Conservation (phyloP, 371 early-diverging fungal species). For the Syncephalastrum sp. region DNA sequence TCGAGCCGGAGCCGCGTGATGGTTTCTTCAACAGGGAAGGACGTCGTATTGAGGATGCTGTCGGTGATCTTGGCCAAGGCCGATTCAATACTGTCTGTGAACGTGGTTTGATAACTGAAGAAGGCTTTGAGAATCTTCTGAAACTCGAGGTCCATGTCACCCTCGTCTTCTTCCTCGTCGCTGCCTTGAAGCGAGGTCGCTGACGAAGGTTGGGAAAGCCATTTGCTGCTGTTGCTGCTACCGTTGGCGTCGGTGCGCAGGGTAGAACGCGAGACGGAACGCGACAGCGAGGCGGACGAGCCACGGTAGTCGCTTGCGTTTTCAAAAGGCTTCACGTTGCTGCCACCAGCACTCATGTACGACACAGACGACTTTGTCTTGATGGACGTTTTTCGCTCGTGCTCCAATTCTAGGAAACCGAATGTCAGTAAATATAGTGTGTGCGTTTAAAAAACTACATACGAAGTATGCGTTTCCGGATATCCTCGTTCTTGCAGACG, state of each 20-base stretch:
- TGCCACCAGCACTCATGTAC: conserved; percentile 8
- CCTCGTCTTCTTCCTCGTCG: conserved; percentile 20
- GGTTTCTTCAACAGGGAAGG: conserved; percentile 18
- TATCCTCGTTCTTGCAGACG: conserved; percentile 40
- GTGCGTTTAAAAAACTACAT: background rate
- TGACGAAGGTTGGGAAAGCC: conserved; percentile 4
- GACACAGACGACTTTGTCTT: conserved; percentile 25
- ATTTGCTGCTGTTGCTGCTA: conserved; percentile 14
- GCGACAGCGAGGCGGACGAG: conserved; percentile 4
- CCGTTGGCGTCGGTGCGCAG: conserved; percentile 6
- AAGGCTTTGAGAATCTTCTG: conserved; percentile 54
- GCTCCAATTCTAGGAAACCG: conserved; percentile 19
- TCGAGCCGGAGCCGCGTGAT: conserved; percentile 49
- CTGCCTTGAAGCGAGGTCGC: conserved; percentile 5
- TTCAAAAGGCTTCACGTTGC: conserved; percentile 40
- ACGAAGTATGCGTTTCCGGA: conserved; percentile 23
- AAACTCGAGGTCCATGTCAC: conserved; percentile 48
- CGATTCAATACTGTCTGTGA: conserved; percentile 52
- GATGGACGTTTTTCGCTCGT: conserved; percentile 24
- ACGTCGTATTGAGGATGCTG: conserved; percentile 31
- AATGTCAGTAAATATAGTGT: background rate
- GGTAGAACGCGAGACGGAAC: conserved; percentile 23
- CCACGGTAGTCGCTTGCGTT: conserved; percentile 34
- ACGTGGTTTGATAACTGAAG: conserved; percentile 55
- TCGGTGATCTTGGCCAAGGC: conserved; percentile 55